Base-by-base conservation (phyloP, 2,329 filamentous ascomycete species). In the Orbilia oligospora region DNA sequence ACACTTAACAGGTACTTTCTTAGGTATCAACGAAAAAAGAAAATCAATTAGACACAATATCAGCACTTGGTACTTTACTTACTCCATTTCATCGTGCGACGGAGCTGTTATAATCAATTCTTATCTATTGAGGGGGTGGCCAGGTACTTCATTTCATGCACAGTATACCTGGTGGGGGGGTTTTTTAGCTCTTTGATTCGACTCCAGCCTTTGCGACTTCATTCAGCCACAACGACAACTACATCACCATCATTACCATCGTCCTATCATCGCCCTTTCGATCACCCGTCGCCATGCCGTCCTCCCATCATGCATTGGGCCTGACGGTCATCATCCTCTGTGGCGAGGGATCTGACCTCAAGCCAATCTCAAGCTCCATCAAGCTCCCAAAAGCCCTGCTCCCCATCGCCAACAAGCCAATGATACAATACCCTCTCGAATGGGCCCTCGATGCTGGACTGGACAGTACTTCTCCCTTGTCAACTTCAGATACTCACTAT, bases 391-490 rank as follows among this genome's bases (percentile, higher is more conserved):
- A 96, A 85, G 92, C 93, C 9, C 88, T 96, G 22, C 86, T 96
- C 6, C 93, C 93, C 5, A 92, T 96, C 76, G 93, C 93, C 41
- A 96, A 96, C 84, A 86, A 93, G 81, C 93, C 93, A 0, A 96
- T 96, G 93, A 91, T 96, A 55, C 95, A 93, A 92, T 96, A 96
- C 84, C 91, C 93, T 5, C 89, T 96, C 48, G 92, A 95, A 82
- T 95, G 93, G 86, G 95, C 92, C 85, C 92, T 93, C 83, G 90
- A 92, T 44, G 92, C 91, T 84, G 92, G 93, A 81, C 71, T 82
- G 36, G 72, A 80, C 20, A 81, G 80, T 82, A 76, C 24, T 56
- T 18, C 22, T 30, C 33, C 33, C 33, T 12, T 36, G 33, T 12
- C 33, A 8, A 36, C 9, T 36, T 36, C 10, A 36, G n/a, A n/a